Conservation (phyloP, 2,329 filamentous ascomycete genomes). For the Beauveria medogensis region DNA sequence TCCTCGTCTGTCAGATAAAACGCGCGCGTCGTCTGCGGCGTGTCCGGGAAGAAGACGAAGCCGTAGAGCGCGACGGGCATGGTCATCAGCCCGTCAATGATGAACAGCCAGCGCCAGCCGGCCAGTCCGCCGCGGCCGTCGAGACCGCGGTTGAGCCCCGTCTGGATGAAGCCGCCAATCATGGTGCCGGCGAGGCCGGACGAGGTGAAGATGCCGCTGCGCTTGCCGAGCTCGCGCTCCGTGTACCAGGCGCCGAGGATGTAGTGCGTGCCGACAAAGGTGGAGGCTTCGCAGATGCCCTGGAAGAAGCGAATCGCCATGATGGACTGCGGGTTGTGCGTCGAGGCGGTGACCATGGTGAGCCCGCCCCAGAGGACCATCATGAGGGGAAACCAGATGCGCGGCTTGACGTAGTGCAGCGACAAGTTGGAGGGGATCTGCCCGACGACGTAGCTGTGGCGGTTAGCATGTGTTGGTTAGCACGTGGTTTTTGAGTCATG, state of each 20-base stretch:
- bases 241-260: conserved; percentile 51
- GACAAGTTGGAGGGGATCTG: conserved; percentile 55
- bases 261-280: conserved; percentile 34
- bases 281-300: conserved; percentile 30
- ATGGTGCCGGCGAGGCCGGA: conserved; percentile 50
- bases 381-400: conserved; percentile 56
- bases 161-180: conserved; percentile 48
- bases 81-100: conserved; percentile 53
- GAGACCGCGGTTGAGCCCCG: conserved; percentile 46
- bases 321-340: conserved; percentile 27
- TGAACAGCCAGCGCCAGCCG: conserved; percentile 65
- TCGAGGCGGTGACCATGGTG: conserved; percentile 47
- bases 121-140: conserved; percentile 43
- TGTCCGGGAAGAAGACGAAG: conserved; percentile 31
- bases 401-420: conserved; percentile 53
- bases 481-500: background rate
- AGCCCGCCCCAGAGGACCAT: conserved; percentile 56
- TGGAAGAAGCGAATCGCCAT: conserved; percentile 33
- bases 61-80: conserved; percentile 28
- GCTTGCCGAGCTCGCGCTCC: conserved; percentile 51
- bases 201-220: conserved; percentile 54
- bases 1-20: conserved; percentile 38
- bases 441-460: conserved; percentile 37
- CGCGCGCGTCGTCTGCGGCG: conserved; percentile 37
- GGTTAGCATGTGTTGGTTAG: background rate